phyloP scores from a whole-genome alignment of 2,329 filamentous ascomycete species.

The Alternaria sp. region DNA sequence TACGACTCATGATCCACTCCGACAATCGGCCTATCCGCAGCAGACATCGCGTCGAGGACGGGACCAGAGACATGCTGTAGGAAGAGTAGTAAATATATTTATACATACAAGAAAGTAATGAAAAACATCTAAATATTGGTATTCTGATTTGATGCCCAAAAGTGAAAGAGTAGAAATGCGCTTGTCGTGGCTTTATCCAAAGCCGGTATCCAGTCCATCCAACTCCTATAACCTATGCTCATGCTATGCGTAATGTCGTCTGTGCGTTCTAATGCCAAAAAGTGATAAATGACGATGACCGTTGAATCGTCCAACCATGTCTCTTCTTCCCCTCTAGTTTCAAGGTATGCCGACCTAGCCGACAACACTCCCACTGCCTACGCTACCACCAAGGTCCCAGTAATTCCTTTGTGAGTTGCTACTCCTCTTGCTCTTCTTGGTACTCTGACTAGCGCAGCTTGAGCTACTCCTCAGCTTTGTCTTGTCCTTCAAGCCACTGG shows the following conservation, averaged over 20 bases:
- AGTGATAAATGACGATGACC: neutral
- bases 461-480: conserved; percentile 53
- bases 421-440: conserved; percentile 73
- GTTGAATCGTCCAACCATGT: neutral
- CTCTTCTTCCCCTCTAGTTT: neutral
- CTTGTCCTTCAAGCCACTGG: neutral
- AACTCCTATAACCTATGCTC: neutral
- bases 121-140: neutral
- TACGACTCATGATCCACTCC: neutral
- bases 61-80: neutral
- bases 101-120: neutral
- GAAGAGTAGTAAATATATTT: neutral
- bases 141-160: neutral
- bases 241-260: neutral
- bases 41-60: neutral
- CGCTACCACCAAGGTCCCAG: conserved; percentile 87
- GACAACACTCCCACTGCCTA: conserved; percentile 69
- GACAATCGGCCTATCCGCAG: neutral
- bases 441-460: conserved; percentile 89
- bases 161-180: neutral
- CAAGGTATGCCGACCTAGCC: conserved; percentile 9
- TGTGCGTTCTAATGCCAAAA: conserved; percentile 1
- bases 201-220: neutral
- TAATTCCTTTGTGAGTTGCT: conserved; percentile 82
- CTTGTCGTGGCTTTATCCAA: neutral